These are phyloP conservation scores for Mrakia blollopis DNA, from an alignment of 768 basidiomycete genomes.

Conservation along the genomic window DNA sequence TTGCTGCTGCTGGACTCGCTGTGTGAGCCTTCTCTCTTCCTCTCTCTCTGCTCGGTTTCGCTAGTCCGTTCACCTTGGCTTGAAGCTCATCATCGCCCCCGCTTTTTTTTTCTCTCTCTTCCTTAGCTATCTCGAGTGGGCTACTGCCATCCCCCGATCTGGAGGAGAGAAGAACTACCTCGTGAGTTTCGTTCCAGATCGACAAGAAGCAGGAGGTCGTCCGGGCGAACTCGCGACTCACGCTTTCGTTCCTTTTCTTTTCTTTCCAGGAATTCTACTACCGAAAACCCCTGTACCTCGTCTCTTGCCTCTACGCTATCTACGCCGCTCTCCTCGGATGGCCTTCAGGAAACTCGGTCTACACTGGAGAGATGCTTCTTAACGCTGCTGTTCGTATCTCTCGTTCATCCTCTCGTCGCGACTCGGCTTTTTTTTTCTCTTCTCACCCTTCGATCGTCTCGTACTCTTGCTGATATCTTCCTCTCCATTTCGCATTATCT, in stretches of 20 bases:
- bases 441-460: too few relatives aligned
- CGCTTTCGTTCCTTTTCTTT: neutral
- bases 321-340: conserved; percentile 33
- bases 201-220: neutral
- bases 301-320: conserved; percentile 34
- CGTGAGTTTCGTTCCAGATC: neutral
- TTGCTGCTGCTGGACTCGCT: conserved; percentile 37
- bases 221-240: neutral
- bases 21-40: conserved; percentile 33
- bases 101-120: neutral
- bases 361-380: conserved; percentile 30
- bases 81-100: neutral
- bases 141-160: conserved; percentile 33
- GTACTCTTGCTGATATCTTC: too few relatives aligned
- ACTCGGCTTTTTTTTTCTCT: too few relatives aligned
- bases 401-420: too few relatives aligned
- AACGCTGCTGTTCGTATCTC: conserved; percentile 28
- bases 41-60: neutral
- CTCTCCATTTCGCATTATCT: too few relatives aligned
- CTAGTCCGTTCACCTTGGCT: too few relatives aligned
- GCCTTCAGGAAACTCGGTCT: conserved; percentile 34
- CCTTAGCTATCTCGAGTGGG: conserved; percentile 30
- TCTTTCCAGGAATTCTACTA: conserved; percentile 23
- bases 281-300: conserved; percentile 34
- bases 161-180: conserved; percentile 38